These are phyloP conservation scores for Calonectria montana DNA, from an alignment of 2,329 filamentous ascomycete species.

Conservation along the genomic window DNA sequence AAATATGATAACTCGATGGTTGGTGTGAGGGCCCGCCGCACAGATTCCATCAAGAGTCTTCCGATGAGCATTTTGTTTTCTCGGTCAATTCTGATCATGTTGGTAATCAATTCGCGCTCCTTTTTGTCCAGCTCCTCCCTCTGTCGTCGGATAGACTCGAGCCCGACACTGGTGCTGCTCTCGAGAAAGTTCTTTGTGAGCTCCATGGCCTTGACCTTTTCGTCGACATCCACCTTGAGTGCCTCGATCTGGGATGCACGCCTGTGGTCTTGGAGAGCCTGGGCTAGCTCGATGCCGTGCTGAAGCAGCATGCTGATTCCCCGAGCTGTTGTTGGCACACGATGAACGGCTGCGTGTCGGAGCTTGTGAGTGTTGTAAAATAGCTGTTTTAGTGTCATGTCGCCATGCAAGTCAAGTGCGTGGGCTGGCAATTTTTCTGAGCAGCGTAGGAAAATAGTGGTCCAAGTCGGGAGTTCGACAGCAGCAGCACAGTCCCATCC, in stretches of 20 bases:
- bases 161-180: background rate
- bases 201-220: slow-evolving; percentile 6
- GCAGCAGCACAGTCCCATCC: slow-evolving; percentile 11
- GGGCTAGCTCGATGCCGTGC: background rate
- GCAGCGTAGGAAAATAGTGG: background rate
- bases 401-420: background rate
- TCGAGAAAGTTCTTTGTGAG: slow-evolving; percentile 11
- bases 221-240: background rate
- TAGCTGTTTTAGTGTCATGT: background rate
- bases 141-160: slow-evolving; percentile 1
- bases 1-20: background rate
- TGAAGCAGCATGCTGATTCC: background rate
- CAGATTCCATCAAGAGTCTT: background rate
- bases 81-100: slow-evolving; percentile 1
- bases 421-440: background rate
- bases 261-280: background rate
- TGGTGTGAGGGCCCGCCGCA: background rate
- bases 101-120: background rate
- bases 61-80: slow-evolving; percentile 5
- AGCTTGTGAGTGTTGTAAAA: slow-evolving; percentile 1
- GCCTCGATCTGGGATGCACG: background rate
- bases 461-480: slow-evolving; percentile 3
- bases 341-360: slow-evolving; percentile 8
- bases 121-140: slow-evolving; percentile 3
- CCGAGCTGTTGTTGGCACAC: background rate